Evolutionary conservation across 2,329 filamentous ascomycete genomes (phyloP).

Genomic region (Fusarium continuum): DNA sequence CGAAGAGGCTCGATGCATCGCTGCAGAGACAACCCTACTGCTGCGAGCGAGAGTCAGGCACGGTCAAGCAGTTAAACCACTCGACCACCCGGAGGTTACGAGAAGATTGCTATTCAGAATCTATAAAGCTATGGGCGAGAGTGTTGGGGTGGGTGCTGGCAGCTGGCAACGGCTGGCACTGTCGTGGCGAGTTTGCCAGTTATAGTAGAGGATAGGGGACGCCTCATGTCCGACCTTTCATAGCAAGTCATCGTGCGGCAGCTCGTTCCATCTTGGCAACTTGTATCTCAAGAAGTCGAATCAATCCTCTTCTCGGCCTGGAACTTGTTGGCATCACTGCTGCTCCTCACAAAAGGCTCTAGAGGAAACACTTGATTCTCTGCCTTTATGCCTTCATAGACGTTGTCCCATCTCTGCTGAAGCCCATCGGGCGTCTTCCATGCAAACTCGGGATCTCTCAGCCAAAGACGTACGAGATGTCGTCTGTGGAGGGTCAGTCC

Average conservation of each 20-base stretch:
- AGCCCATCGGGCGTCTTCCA: slow-evolving; percentile 58
- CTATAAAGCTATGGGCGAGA: neutral
- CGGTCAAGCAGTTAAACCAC: neutral
- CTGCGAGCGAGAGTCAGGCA: neutral
- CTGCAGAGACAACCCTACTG: neutral
- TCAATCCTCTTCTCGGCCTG: neutral
- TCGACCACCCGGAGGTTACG: neutral
- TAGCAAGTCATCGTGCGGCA: no score
- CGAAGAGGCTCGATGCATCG: neutral
- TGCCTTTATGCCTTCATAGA: slow-evolving; percentile 62
- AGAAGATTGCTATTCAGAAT: neutral
- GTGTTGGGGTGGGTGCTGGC: neutral
- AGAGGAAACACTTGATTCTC: slow-evolving; percentile 65
- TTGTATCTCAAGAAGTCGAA: neutral
- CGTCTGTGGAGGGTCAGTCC: slow-evolving; percentile 46
- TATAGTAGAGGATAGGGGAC: no score
- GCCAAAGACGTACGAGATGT: slow-evolving; percentile 60
- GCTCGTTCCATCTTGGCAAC: neutral
- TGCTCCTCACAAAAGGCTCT: slow-evolving; percentile 53
- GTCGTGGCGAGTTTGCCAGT: no score
- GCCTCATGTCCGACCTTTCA: neutral
- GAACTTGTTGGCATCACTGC: neutral
- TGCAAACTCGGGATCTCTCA: slow-evolving; percentile 58
- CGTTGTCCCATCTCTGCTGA: slow-evolving; percentile 59
- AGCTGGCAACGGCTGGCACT: neutral